phyloP scores from a whole-genome alignment of 208 protist species.

The Crithidia fasciculata region DNA sequence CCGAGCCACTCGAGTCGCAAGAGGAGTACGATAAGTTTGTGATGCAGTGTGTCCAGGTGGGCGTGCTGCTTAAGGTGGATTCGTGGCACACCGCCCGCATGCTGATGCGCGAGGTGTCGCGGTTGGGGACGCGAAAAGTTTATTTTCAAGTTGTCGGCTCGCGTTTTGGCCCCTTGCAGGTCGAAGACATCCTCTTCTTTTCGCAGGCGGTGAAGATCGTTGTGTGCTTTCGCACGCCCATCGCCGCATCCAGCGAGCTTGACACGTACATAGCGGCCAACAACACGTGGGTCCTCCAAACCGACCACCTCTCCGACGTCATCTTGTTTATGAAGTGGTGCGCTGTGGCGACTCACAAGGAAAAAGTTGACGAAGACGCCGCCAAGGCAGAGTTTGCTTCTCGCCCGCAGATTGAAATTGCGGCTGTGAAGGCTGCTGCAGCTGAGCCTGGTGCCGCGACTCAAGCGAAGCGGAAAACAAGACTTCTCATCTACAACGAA shows the following conservation, averaged over 20 bases:
- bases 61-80: conserved; percentile 90
- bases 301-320: conserved; percentile 81
- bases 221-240: conserved; percentile 83
- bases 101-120: conserved; percentile 68
- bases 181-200: conserved; percentile 84
- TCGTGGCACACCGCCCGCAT: conserved; percentile 87
- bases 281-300: conserved; percentile 79
- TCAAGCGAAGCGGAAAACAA: background rate
- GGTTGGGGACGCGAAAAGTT: conserved; percentile 72
- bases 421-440: background rate
- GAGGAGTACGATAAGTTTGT: conserved; percentile 66
- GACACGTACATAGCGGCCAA: conserved; percentile 71
- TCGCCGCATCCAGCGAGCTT: conserved; percentile 56
- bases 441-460: background rate
- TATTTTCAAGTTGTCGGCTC: conserved; percentile 77
- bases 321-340: conserved; percentile 83
- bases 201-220: conserved; percentile 68
- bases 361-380: conserved; percentile 39
- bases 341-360: conserved; percentile 75
- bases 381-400: background rate
- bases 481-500: conserved; percentile 9
- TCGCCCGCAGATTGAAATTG: conserved; percentile 22
- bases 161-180: conserved; percentile 74
- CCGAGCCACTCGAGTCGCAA: conserved; percentile 41
- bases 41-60: conserved; percentile 75